A percentile compares a stretch with the other conserved stretches of the same genome.
Conservation (phyloP, 768 basidiomycete species). For the Artomyces pyxidatus region DNA sequence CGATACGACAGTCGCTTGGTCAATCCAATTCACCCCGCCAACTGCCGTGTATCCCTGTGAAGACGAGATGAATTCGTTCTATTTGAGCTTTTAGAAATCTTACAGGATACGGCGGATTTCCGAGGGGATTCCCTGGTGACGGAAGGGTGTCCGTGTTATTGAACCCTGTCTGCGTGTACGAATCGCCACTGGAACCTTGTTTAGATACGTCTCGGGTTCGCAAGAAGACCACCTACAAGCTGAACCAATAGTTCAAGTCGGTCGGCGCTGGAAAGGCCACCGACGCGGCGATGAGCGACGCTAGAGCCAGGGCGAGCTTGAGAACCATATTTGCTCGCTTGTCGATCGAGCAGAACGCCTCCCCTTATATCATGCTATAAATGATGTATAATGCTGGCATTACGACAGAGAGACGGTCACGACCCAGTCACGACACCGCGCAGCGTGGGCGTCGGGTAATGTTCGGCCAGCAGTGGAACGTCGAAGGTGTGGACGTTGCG, state of each 20-base stretch:
- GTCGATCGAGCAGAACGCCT: too few relatives aligned
- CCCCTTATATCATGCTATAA: too few relatives aligned
- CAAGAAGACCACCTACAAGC: conserved; percentile 33
- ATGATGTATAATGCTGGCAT: too few relatives aligned
- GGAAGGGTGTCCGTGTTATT: conserved; percentile 33
- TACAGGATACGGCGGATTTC: conserved; percentile 44
- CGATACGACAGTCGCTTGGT: conserved; percentile 39
- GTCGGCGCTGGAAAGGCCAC: conserved; percentile 15
- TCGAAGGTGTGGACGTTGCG: too few relatives aligned
- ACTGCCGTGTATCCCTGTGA: conserved; percentile 41
- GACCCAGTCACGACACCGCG: too few relatives aligned
- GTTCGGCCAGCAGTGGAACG: too few relatives aligned
- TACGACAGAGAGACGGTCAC: too few relatives aligned
- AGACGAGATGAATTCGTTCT: too few relatives aligned
- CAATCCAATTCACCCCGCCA: conserved; percentile 55
- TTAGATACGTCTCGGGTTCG: not conserved
- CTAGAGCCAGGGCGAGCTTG: too few relatives aligned
- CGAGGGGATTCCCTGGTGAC: conserved; percentile 38
- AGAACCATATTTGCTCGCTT: too few relatives aligned
- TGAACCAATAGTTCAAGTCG: conserved; percentile 45
- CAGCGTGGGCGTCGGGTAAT: too few relatives aligned
- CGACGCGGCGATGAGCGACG: conserved; percentile 17
- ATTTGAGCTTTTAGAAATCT: conserved; percentile 1
- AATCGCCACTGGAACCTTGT: conserved; percentile 37
- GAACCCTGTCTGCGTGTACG: conserved; percentile 53